A percentile compares a stretch with the other conserved stretches of the same genome.
Evolutionary conservation across 306 rosid species (phyloP).

Genomic region (Prunus mira): DNA sequence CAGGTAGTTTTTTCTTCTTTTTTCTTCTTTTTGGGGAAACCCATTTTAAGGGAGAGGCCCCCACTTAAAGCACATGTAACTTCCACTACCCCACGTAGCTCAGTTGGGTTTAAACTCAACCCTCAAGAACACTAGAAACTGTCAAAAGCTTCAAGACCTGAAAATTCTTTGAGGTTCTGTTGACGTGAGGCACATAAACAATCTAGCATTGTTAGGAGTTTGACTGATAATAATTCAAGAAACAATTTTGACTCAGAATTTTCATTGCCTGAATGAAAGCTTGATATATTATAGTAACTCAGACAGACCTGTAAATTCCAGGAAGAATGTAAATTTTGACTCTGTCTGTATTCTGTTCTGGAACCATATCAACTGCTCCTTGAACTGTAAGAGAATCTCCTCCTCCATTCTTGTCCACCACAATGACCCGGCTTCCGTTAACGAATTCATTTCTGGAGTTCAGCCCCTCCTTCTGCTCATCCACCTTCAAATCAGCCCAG

Average conservation of each 20-base stretch:
- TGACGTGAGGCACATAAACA: neutral
- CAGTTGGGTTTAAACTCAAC: neutral
- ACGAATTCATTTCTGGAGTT: slow-evolving; percentile 9
- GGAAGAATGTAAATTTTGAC: slow-evolving; percentile 76
- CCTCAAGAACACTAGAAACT: neutral
- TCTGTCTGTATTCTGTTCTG: slow-evolving; percentile 47
- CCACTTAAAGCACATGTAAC: slow-evolving; percentile 3
- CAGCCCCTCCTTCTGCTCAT: slow-evolving; percentile 27
- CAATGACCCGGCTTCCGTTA: slow-evolving; percentile 31
- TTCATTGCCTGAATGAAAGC: too few species aligned
- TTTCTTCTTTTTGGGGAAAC: neutral
- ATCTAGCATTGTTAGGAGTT: neutral
- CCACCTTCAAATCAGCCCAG: slow-evolving; percentile 77
- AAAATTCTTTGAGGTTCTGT: neutral
- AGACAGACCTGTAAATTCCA: slow-evolving; percentile 72
- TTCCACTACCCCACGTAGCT: slow-evolving; percentile 9
- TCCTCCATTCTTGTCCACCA: slow-evolving; percentile 56
- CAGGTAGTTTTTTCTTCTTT: neutral
- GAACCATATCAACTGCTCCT: slow-evolving; percentile 85
- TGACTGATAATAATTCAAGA: neutral
- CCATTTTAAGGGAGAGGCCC: neutral
- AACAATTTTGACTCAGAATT: neutral
- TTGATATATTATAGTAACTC: neutral
- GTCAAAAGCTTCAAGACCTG: neutral
- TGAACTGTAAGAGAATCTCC: slow-evolving; percentile 82